Conservation (phyloP, 371 early-diverging fungal genomes). For the Fennellomyces sp. region DNA sequence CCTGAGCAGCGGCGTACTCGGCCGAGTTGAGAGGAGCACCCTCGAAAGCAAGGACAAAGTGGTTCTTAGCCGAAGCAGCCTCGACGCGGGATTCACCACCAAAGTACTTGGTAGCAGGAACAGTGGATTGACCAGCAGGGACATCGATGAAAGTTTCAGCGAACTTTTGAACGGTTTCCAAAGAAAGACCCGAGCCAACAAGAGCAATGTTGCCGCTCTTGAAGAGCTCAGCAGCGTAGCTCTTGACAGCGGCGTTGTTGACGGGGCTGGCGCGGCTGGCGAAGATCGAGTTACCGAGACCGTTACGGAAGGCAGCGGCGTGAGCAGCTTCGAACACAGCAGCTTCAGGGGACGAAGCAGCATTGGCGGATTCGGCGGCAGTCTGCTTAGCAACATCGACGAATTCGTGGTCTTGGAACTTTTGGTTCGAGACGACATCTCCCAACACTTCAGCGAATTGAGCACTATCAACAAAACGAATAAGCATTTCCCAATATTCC, state of each 20-base stretch:
- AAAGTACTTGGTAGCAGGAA: constrained; percentile 66
- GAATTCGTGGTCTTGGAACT: constrained; percentile 89
- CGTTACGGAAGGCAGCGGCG: constrained; percentile 90
- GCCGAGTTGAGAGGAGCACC: constrained; percentile 67
- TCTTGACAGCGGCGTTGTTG: constrained; percentile 64
- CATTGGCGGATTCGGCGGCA: constrained; percentile 68
- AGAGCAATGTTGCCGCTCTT: constrained; percentile 77
- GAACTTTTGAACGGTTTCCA: constrained; percentile 65
- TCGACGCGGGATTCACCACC: constrained; percentile 88
- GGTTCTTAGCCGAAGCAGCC: constrained; percentile 41
- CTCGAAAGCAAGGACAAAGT: constrained; percentile 85
- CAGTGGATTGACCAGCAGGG: constrained; percentile 48
- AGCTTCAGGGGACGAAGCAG: constrained; percentile 69
- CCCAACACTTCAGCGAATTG: constrained; percentile 87
- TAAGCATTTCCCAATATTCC: not conserved
- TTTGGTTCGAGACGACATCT: constrained; percentile 77
- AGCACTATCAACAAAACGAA: constrained; percentile 54
- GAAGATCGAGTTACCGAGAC: constrained; percentile 94
- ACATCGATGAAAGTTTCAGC: constrained; percentile 62
- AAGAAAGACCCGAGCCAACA: constrained; percentile 85
- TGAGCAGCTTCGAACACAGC: constrained; percentile 83
- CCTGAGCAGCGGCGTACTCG: constrained; percentile 75
- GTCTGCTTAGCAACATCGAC: constrained; percentile 72
- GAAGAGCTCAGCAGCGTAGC: constrained; percentile 75
- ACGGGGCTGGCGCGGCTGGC: constrained; percentile 68